Percentiles rank a stretch among this genome's conserved stretches.
Conservation (phyloP, 768 basidiomycete species). For the Mycena rosella region DNA sequence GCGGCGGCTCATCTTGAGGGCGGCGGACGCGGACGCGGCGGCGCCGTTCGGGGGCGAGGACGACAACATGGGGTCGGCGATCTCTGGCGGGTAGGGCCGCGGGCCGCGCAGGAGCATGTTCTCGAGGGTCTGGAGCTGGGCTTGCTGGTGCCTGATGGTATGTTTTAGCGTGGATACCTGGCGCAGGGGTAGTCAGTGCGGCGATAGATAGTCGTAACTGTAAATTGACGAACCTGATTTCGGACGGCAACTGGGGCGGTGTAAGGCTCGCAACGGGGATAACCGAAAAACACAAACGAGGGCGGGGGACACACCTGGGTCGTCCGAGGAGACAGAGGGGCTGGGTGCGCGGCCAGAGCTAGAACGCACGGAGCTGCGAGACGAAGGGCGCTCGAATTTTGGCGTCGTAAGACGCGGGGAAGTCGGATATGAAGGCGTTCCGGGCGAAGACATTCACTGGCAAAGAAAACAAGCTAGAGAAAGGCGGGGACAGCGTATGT, state of each 20-base stretch:
- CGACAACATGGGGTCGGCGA: constrained; percentile 49
- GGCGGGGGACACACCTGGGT: constrained; percentile 67
- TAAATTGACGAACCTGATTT: constrained; percentile 62
- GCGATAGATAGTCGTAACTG: background rate
- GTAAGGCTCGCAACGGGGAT: constrained; percentile 35
- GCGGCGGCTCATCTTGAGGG: constrained; percentile 64
- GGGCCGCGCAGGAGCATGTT: constrained; percentile 76
- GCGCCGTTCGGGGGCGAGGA: constrained; percentile 45
- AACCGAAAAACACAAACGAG: constrained; percentile 14
- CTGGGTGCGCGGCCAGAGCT: constrained; percentile 65
- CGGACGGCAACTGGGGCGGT: constrained; percentile 73
- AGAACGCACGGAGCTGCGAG: constrained; percentile 57
- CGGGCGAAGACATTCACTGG: constrained; percentile 24
- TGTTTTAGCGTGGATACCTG: constrained; percentile 85
- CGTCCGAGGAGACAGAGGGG: constrained; percentile 69
- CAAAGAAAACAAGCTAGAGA: background rate
- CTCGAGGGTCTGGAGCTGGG: constrained; percentile 79
- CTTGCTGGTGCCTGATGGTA: constrained; percentile 86
- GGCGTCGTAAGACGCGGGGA: constrained; percentile 23
- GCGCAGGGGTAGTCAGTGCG: background rate
- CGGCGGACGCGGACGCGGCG: constrained; percentile 48
- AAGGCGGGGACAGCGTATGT: background rate
- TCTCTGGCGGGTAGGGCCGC: constrained; percentile 65
- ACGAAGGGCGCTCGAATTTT: constrained; percentile 54
- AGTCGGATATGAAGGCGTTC: constrained; percentile 17